Conservation (phyloP, 148 eudicot species). For the Talinum fruticosum region DNA sequence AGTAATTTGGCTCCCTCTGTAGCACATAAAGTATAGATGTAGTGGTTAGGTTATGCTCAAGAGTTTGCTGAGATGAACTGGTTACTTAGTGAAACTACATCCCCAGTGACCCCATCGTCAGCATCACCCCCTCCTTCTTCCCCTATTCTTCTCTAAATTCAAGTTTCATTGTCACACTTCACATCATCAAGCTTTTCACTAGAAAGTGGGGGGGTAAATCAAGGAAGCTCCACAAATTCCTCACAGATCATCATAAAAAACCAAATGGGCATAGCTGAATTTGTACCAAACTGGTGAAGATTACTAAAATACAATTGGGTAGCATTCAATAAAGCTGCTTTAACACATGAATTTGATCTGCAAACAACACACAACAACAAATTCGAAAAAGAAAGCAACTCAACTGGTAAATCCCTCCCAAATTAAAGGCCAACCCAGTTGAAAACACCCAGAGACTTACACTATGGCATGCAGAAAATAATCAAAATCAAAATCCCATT, state of each 20-base stretch:
- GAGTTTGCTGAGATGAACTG: neutral
- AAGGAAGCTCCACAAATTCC: too few relatives aligned
- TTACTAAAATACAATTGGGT: neutral
- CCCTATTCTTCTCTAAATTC: neutral
- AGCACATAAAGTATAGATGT: neutral
- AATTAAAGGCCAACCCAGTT: neutral
- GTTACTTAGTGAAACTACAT: constrained; percentile 9
- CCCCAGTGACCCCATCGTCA: too few relatives aligned
- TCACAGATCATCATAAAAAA: neutral
- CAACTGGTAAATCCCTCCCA: neutral
- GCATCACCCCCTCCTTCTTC: constrained; percentile 4
- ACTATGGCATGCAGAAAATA: neutral
- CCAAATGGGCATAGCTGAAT: neutral
- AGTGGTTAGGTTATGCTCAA: neutral
- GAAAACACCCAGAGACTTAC: neutral
- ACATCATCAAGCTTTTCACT: neutral
- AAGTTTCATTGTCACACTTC: constrained; percentile 4
- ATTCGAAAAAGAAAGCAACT: neutral
- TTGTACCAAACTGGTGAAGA: neutral
- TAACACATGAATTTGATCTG: neutral
- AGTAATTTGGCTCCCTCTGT: too few relatives aligned
- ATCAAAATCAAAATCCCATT: neutral
- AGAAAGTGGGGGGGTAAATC: too few relatives aligned
- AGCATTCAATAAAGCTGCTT: neutral
- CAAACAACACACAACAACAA: neutral